Base-by-base conservation (phyloP, 1,284 basidiomycete species). In the Tilletiaria anomala region DNA sequence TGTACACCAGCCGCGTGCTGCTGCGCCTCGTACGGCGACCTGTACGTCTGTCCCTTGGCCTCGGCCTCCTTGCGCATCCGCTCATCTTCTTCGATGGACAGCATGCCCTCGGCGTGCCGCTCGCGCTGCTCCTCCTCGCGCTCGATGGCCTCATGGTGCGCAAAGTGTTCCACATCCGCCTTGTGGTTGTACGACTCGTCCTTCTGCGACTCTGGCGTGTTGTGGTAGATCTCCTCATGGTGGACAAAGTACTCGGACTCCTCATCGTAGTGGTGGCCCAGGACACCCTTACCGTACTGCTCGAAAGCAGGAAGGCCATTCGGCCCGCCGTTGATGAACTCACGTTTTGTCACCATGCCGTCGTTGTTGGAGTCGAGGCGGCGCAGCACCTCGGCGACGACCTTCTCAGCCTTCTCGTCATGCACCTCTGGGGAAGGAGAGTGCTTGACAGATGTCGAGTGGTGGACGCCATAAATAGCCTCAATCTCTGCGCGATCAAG, bases 161-260 rank as follows among this genome's bases (percentile, higher is more conserved):
- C 72, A 62, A 91, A 93, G 63, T 88, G 84, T 56, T 85, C 83
- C 40, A 67, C 53, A 45, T 68, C 65, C 42, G 63, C 93, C 3
- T 84, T 79, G 68, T 99, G 91, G 46, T 68, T 82, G 71, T 97
- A 97, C 1, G 86, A 75, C 56, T 88, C 86, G 63, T 94, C 89
- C 0, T 84, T 87, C 69, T 97, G 91, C 0, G 89, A 93, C 67
- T 97, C 91, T 0, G 88, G 88, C 17, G 88, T 94, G 44, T 69
- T 82, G 71, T 99, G 91, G 73, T 76, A 93, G 68, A 85, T 72
- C 72, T 93, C 83, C 79, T 61, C 35, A 44, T 66, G 64, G 44
- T 66, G 64, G 19, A 66, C 62, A 43, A 60, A 66, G 51, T 54
- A 66, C 43, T 66, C 64, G 35, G 64, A 66, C 46, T 66, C 64